These are phyloP conservation scores for Alnus glutinosa DNA, from an alignment of 306 rosid genomes.

Conservation along the genomic window DNA sequence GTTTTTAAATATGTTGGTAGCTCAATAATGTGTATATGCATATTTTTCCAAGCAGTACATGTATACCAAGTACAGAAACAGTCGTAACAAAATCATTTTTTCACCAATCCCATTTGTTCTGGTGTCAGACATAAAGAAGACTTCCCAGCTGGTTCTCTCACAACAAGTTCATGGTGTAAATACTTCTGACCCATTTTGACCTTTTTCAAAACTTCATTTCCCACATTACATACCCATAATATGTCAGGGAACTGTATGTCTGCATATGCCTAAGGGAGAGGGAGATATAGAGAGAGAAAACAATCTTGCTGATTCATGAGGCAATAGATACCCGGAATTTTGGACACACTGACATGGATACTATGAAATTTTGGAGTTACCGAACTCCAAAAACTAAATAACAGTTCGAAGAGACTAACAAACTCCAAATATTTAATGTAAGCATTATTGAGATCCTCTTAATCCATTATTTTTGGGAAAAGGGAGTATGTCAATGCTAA, in stretches of 20 bases:
- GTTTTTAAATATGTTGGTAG: neutral
- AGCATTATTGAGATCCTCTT: constrained; percentile 38
- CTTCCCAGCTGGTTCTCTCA: neutral
- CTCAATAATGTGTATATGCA: neutral
- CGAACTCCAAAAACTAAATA: constrained; percentile 33
- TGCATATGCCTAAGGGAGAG: neutral
- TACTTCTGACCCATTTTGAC: neutral
- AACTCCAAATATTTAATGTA: constrained; percentile 27
- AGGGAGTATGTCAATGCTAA: constrained; percentile 31
- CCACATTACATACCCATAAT: neutral
- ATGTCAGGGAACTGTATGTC: neutral
- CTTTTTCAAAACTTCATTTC: neutral
- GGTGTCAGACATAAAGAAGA: neutral
- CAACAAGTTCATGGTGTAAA: neutral
- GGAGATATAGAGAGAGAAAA: neutral
- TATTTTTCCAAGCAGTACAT: neutral
- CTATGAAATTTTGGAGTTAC: constrained; percentile 31
- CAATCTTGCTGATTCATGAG: neutral
- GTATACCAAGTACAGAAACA: neutral
- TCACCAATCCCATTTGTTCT: neutral
- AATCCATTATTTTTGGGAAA: constrained; percentile 12
- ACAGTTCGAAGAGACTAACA: constrained; percentile 32
- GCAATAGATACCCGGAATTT: neutral
- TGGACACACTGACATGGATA: neutral
- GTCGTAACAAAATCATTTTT: neutral